Conservation (phyloP, 345 rosid species). For the Camelina laxa region DNA sequence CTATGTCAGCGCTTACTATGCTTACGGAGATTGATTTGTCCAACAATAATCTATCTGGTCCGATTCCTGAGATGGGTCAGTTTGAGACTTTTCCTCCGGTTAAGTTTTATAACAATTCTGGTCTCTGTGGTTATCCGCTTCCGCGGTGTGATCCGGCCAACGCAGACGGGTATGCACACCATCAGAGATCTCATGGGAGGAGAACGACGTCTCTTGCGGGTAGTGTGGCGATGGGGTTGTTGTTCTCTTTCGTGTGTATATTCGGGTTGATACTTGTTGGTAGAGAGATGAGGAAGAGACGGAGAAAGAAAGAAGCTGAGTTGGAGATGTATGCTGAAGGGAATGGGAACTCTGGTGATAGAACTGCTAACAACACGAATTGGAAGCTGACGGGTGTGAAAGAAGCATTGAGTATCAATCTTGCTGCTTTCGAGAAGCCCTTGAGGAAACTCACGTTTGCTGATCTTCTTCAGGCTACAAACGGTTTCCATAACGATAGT, state of each 20-base stretch:
- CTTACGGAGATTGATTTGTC: conserved; percentile 78
- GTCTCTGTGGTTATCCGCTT: conserved; percentile 89
- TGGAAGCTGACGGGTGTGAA: conserved; percentile 76
- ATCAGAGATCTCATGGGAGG: conserved; percentile 57
- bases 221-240: conserved; percentile 88
- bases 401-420: conserved; percentile 86
- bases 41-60: conserved; percentile 68
- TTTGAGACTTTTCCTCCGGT: conserved; percentile 68
- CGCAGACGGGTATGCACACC: conserved; percentile 44
- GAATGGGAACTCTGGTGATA: conserved; percentile 61
- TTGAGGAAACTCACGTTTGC: conserved; percentile 83
- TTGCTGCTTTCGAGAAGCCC: conserved; percentile 87
- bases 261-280: conserved; percentile 65
- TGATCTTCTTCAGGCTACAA: conserved; percentile 92
- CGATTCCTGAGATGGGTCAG: conserved; percentile 83
- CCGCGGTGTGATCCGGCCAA: conserved; percentile 50
- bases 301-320: conserved; percentile 62
- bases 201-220: conserved; percentile 63
- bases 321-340: conserved; percentile 65
- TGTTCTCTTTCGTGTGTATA: conserved; percentile 78
- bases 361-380: conserved; percentile 59
- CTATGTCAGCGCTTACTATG: conserved; percentile 61
- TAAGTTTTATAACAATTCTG: conserved; percentile 75
- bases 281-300: conserved; percentile 73
- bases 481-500: conserved; percentile 81